Conservation (phyloP, 371 early-diverging fungal species). For the Lichtheimia ornata region DNA sequence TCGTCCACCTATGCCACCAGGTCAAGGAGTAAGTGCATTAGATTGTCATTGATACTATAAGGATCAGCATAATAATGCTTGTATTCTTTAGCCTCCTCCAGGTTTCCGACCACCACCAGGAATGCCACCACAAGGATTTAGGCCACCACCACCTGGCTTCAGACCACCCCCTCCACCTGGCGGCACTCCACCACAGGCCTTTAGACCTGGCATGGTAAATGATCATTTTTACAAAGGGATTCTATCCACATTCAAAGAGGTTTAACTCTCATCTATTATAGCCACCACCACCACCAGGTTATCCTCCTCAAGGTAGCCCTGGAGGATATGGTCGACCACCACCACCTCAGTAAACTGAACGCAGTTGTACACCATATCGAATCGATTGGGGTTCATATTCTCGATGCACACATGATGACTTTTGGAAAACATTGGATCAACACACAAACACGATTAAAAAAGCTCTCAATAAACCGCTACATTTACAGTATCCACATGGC, state of each 20-base stretch:
- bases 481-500: no score
- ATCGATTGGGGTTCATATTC: no score
- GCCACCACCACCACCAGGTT: conserved; percentile 16
- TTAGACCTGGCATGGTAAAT: conserved; percentile 37
- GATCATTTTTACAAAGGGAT: background rate
- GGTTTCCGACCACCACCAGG: conserved; percentile 63
- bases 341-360: background rate
- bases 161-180: conserved; percentile 44
- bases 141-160: conserved; percentile 55
- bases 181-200: conserved; percentile 40
- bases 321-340: conserved; percentile 20
- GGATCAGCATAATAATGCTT: background rate
- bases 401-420: no score
- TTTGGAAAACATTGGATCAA: no score
- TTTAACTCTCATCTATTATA: background rate
- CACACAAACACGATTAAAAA: no score
- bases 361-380: no score
- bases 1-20: conserved; percentile 55
- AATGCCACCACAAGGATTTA: conserved; percentile 41
- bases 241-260: background rate
- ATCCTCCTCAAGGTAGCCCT: conserved; percentile 19
- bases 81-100: conserved; percentile 45
- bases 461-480: no score
- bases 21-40: conserved; percentile 1
- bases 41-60: background rate